Evolutionary conservation across 768 basidiomycete genomes (phyloP), one percentile per base, ranked within the genome.

Genomic region (Boletus patriciae): DNA sequence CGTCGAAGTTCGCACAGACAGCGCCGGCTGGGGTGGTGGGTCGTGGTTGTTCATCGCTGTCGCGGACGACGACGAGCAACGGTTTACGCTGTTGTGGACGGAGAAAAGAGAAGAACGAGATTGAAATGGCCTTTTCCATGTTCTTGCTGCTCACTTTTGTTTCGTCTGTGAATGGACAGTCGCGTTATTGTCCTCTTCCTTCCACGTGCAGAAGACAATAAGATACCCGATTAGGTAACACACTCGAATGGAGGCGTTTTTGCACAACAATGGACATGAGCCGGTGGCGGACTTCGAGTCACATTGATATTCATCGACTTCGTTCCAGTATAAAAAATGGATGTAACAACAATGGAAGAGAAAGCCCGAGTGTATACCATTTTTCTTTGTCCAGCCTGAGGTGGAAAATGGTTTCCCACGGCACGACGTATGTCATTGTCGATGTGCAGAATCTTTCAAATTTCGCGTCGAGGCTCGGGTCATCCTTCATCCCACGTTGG

Each of bases 21-120:
- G 54, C 40, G 64, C 59, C 19, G 69, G 47, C 15, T 36, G 25
- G 8, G 56, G 18, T 36, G 49, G n/a, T 61, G 60, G 66, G 16
- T 72, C 70, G 55, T 64, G 66, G 62, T 66, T 66, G 60, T 51
- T 71, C 71, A 73, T 73, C 70, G 66, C 42, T 59, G 63, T 66
- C 67, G 52, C 62, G 15, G 51, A 62, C 69, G 64, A 69, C 66
- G 70, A 72, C 33, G 46, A 66, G 55, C 57, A 60, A 66, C 56
- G 16, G 13, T 23, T 29, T 52, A 33, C 18, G 46, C 41, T 56
- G 59, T 13, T 38, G 55, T 33, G 31, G 57, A 50, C 49, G 36
- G 16, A n/a, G 42, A 31, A 48, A 42, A 55, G 50, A 55, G 65
- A 64, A 54, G 59, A 48, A 55, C 59, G 41, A 61, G 16, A 40